Conservation (phyloP, 768 basidiomycete species). For the Gautieria morchelliformis region DNA sequence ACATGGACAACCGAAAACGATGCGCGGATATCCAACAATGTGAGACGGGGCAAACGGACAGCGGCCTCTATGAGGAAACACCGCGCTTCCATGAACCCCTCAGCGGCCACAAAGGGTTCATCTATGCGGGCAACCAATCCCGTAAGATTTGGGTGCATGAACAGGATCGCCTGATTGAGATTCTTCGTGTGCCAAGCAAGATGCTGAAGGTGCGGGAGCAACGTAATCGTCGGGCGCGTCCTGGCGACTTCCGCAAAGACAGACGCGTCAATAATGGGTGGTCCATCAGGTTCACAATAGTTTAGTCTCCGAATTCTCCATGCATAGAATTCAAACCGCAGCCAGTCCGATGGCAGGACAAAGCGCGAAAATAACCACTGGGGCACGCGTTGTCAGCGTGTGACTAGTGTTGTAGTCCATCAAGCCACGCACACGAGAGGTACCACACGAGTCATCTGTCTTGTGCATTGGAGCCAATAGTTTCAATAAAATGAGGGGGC, state of each 20-base stretch:
- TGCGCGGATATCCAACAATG: conserved; percentile 37
- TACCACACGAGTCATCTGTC: not conserved
- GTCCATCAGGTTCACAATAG: conserved; percentile 1
- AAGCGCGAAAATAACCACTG: conserved; percentile 25
- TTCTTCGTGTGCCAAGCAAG: conserved; percentile 36
- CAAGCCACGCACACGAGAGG: not conserved
- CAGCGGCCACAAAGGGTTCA: conserved; percentile 17
- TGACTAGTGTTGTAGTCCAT: no score
- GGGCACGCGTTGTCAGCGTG: conserved; percentile 11
- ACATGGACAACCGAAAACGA: conserved; percentile 30
- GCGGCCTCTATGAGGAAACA: conserved; percentile 30
- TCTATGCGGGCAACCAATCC: conserved; percentile 21
- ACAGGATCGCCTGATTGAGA: conserved; percentile 36
- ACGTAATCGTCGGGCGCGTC: conserved; percentile 40
- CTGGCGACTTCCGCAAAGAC: conserved; percentile 49
- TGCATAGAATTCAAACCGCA: conserved; percentile 44
- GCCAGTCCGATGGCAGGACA: conserved; percentile 44
- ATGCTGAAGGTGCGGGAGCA: conserved; percentile 45
- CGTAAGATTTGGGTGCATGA: conserved; percentile 48
- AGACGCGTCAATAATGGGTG: conserved; percentile 20
- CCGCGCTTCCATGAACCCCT: conserved; percentile 1
- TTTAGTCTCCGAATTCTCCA: conserved; percentile 35
- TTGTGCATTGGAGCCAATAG: conserved; percentile 37
- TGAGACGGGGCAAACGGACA: conserved; percentile 42
- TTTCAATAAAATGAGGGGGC: conserved; percentile 35